Base-by-base conservation (phyloP, 2,329 filamentous ascomycete species). In the Pseudocercospora cruenta region DNA sequence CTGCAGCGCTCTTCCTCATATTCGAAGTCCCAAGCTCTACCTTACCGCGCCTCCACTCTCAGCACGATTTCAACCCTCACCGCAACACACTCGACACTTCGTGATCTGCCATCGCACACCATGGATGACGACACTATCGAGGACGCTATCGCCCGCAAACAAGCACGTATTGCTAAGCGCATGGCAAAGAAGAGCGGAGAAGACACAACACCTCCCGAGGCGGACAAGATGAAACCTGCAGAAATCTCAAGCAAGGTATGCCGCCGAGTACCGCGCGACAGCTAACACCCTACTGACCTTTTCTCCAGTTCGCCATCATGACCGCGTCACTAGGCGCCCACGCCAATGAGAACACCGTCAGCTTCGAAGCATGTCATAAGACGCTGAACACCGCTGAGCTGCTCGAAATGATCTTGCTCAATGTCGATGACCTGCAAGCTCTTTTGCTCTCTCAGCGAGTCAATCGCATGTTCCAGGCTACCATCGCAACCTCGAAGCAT, bases 361-460 rank as follows among this genome's bases (percentile, higher is more conserved):
- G 16, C 39, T 43, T 19, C 39, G 49, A 54, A 28, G 49, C 49
- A 54, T 54, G 49, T 28, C 49, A 54, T 5, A 54, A 54, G 26
- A 54, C 49, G 12, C n/a, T 54, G 5, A 16, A 54, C 49, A 26
- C 26, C 21, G 49, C 49, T 28, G 49, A 54, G 16, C 49, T 54
- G 21, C 49, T 54, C 49, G 49, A 54, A n/a, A 24, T 28, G 21
- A 54, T 54, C 49, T 28, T 54, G 22, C 49, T 54, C 21, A 16
- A 8, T 12, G 26, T 28, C 21, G 49, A 54, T 28, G 49, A 54
- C 49, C 49, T 28, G 5, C 49, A 24, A 24, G 26, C 49, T 19
- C 21, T 54, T 16, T 28, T 54, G 22, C 49, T 16, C 36, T 86
- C 49, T 24, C 49, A 54, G 26, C 49, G 49, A 26, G 49, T 54